Evolutionary conservation across 345 rosid species (phyloP), one percentile per base, ranked within the genome.

Genomic region (Eucalyptus dawsonii): DNA sequence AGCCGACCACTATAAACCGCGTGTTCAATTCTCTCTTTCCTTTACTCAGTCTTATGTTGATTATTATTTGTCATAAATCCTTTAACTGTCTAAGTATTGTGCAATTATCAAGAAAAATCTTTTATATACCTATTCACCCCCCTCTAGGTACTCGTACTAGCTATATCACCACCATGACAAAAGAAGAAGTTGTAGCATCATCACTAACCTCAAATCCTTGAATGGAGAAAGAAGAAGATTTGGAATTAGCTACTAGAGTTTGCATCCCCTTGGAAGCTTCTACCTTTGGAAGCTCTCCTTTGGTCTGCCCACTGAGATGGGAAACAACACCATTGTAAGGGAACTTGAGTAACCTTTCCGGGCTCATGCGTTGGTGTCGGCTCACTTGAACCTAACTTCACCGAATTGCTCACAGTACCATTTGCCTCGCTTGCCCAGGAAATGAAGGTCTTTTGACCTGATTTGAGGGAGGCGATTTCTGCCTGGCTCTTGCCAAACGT

Each of bases 141-240:
- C 34, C 34, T 34, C 34, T 34, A 34, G 34, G 34, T 34, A 34
- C 34, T 34, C 34, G 34, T 34, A 34, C 34, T 34, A 34, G 34
- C 34, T 34, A 34, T 34, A 34, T 34, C 34, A 34, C 34, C 34
- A 91, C 80, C 97, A 89, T 88, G 92, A 90, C 95, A 86, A 91
- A 88, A 91, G 92, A 92, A 80, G 96, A 96, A 67, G 96, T 94
- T 88, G 94, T 92, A 69, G 96, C 97, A 91, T 95, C 96, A 90
- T 97, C 98, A 90, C 95, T 94, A 87, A 94, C 93, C 91, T 97
- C 98, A 91, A 93, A 93, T 50, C 96, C 95, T 90, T 96, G 98
- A 92, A 94, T 91, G 88, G 98, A 97, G 90, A 97, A 87, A 7
- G 98, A 93, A 92, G 98, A 95, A 6, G 97, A 95, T 88, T 95